phyloP scores from a whole-genome alignment of 2,329 filamentous ascomycete species.

The Domatiomyces globalis region DNA sequence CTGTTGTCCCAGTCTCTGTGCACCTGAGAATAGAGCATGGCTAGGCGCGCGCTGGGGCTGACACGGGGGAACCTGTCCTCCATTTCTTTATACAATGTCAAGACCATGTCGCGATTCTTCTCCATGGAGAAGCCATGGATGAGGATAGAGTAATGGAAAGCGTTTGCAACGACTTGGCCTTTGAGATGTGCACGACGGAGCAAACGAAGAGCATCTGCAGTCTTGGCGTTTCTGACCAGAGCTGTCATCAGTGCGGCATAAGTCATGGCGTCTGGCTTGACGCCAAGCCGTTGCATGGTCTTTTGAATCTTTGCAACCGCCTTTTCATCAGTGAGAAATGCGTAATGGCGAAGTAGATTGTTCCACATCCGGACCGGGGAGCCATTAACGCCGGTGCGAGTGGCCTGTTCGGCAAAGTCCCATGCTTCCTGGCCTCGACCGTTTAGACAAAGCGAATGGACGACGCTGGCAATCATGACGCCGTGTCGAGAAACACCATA shows the following conservation, averaged over 20 bases:
- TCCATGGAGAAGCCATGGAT: slow-evolving; percentile 36
- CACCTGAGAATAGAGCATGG: slow-evolving; percentile 25
- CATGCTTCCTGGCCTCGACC: slow-evolving; percentile 43
- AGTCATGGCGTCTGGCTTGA: slow-evolving; percentile 42
- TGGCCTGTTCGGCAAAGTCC: slow-evolving; percentile 43
- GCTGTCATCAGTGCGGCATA: slow-evolving; percentile 49
- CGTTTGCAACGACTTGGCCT: slow-evolving; percentile 25
- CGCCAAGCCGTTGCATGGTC: slow-evolving; percentile 38
- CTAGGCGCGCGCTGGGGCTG: slow-evolving; percentile 23
- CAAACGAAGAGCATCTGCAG: slow-evolving; percentile 43
- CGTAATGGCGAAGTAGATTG: slow-evolving; percentile 55
- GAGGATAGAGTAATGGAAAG: slow-evolving; percentile 35
- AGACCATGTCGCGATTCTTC: slow-evolving; percentile 35
- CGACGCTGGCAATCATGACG: slow-evolving; percentile 49
- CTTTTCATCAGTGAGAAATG: slow-evolving; percentile 45
- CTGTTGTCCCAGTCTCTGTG: slow-evolving; percentile 21
- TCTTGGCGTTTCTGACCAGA: slow-evolving; percentile 38
- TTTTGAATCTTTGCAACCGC: slow-evolving; percentile 40
- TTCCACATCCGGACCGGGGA: slow-evolving; percentile 61
- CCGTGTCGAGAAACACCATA: slow-evolving; percentile 37
- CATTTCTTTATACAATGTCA: slow-evolving; percentile 35
- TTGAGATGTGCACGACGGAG: slow-evolving; percentile 27
- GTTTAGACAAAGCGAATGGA: slow-evolving; percentile 53
- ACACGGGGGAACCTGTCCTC: slow-evolving; percentile 23
- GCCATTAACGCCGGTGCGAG: slow-evolving; percentile 37